A percentile compares a stretch with the other conserved stretches of the same genome.
Evolutionary conservation across 768 basidiomycete genomes (phyloP).

Genomic region (Agrocybe pediades): DNA sequence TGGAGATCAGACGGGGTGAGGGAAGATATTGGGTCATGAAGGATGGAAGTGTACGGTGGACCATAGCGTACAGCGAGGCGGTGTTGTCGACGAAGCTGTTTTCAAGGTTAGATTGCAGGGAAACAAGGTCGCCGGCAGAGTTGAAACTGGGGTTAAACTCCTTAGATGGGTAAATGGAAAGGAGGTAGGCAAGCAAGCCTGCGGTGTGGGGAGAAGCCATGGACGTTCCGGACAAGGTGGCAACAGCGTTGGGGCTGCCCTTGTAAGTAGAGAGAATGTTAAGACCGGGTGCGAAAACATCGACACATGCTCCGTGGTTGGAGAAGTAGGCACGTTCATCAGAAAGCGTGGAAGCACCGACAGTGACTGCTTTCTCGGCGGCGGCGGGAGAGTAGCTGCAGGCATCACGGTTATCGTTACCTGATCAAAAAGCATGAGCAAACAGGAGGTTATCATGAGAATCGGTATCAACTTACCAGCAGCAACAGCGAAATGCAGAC

Average conservation of each 20-base stretch:
- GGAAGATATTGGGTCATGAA: conserved; percentile 64
- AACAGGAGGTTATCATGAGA: neutral
- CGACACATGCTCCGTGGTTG: conserved; percentile 89
- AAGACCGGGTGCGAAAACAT: conserved; percentile 89
- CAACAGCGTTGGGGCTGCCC: conserved; percentile 56
- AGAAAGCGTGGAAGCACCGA: conserved; percentile 84
- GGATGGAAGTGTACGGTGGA: conserved; percentile 55
- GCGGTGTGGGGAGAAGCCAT: conserved; percentile 96
- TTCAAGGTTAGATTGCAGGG: conserved; percentile 33
- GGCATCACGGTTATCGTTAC: conserved; percentile 85
- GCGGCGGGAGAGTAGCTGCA: conserved; percentile 93
- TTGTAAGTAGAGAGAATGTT: conserved; percentile 92
- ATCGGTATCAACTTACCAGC: conserved; percentile 61
- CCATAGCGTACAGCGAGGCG: conserved; percentile 52
- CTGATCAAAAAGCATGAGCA: conserved; percentile 29
- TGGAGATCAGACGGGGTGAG: conserved; percentile 45
- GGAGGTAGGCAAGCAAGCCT: conserved; percentile 88
- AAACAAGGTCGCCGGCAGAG: conserved; percentile 35
- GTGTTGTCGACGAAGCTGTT: conserved; percentile 27
- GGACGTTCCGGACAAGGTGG: conserved; percentile 86
- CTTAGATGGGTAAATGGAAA: conserved; percentile 80
- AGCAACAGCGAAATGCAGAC: conserved; percentile 96
- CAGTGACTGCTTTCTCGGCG: conserved; percentile 88
- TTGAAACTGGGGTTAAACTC: conserved; percentile 57
- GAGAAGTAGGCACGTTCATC: conserved; percentile 92